phyloP scores from a whole-genome alignment of 352 stramenopile species.

The Bremia lactucae region DNA sequence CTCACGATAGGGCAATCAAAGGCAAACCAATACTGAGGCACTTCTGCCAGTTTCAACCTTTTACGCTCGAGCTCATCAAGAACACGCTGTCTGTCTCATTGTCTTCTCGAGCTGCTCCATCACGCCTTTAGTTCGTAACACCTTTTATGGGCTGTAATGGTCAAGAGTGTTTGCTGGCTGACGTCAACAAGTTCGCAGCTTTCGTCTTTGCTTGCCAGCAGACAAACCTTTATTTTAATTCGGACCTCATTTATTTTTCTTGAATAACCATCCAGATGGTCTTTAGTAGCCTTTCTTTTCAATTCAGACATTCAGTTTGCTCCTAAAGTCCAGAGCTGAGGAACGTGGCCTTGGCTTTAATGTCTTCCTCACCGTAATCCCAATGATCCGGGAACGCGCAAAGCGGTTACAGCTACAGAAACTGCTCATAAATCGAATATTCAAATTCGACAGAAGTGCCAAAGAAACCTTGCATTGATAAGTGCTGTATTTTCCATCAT shows the following conservation, averaged over 20 bases:
- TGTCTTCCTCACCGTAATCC: too few relatives aligned
- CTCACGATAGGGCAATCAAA: too few relatives aligned
- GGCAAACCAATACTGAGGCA: conserved; percentile 88
- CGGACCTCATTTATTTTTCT: too few relatives aligned
- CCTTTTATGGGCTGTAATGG: conserved; percentile 90
- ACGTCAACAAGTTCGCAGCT: conserved; percentile 91
- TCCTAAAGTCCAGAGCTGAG: too few relatives aligned
- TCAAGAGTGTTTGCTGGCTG: conserved; percentile 92
- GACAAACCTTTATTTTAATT: too few relatives aligned
- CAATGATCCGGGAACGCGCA: neutral
- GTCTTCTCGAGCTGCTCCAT: conserved; percentile 91
- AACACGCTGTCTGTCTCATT: conserved; percentile 90
- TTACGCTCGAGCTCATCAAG: conserved; percentile 94
- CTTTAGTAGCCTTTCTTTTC: too few relatives aligned
- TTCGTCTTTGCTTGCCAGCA: too few relatives aligned
- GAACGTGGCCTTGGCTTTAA: too few relatives aligned
- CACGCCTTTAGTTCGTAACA: conserved; percentile 81
- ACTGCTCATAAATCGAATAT: neutral
- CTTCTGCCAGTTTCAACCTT: conserved; percentile 89
- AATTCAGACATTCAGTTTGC: too few relatives aligned
- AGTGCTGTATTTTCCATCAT: neutral
- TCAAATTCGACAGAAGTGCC: too few relatives aligned
- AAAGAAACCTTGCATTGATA: neutral
- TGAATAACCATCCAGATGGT: too few relatives aligned
- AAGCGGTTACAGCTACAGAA: neutral